Evolutionary conservation across 176 grass and related monocot genomes (phyloP), one percentile per base, ranked within the genome.

Genomic region (Melocanna baccifera): DNA sequence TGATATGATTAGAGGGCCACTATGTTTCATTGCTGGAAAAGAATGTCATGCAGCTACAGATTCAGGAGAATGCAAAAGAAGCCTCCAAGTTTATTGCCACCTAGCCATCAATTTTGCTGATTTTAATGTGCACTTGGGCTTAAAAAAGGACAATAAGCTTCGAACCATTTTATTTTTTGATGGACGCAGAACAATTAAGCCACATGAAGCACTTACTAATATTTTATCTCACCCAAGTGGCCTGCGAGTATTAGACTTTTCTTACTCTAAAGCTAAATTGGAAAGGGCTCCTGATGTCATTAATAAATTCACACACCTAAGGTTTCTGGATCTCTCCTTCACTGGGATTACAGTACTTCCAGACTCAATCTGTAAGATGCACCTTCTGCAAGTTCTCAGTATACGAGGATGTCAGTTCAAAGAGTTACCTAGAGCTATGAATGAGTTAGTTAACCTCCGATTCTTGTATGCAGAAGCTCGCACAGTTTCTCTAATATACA

Each of bases 121-220:
- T 63, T 73, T 67, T 46, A 20, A 69, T 45, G 29, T 62, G 51
- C 62, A 51, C 1, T 32, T 39, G 30, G 32, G 48, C 26, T 6
- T 64, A 22, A 39, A 29, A 9, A 53, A 81, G 28, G 26, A n/a
- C 14, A 68, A 30, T 62, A 86, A 30, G 6, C 45, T 82, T 7
- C 16, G 77, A 6, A 90, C 71, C 15, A 19, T 86, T 30, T 66
- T 90, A 37, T 70, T 90, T 42, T 90, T 86, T 86, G 69, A 81
- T 83, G 66, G 64, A 62, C 51, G 19, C 14, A 86, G 34, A 86
- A 85, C 81, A 71, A 37, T 9, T 4, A 14, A 61, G 6, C n/a
- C 39, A 51, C 20, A 83, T 11, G 23, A 81, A 61, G 37, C 45
- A 20, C 4, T 90, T 86, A 14, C 43, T 29, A 51, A 67, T 58